A percentile compares a stretch with the other conserved stretches of the same genome.
Evolutionary conservation across 2,329 filamentous ascomycete genomes (phyloP).

Genomic region (Penicillium crustosum): DNA sequence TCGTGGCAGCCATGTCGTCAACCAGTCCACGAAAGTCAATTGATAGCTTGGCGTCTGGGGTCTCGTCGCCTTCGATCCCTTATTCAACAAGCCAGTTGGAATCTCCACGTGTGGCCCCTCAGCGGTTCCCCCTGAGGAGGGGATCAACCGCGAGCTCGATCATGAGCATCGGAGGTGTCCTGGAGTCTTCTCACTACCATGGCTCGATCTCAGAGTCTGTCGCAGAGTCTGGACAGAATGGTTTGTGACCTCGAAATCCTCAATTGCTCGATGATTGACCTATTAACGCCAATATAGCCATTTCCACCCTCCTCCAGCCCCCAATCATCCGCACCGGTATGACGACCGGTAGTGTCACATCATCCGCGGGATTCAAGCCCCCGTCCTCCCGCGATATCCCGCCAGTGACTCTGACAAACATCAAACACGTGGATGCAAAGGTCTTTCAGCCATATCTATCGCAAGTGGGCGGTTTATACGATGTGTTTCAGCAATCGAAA

Average conservation of each 20-base stretch:
- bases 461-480: conserved; percentile 83
- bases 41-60: conserved; percentile 61
- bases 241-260: conserved; percentile 41
- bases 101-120: conserved; percentile 36
- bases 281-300: conserved; percentile 56
- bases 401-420: conserved; percentile 85
- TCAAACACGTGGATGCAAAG: conserved; percentile 73
- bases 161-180: conserved; percentile 78
- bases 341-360: conserved; percentile 68
- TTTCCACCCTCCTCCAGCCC: conserved; percentile 88
- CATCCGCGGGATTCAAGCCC: conserved; percentile 72
- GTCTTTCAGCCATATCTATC: conserved; percentile 82
- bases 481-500: conserved; percentile 81
- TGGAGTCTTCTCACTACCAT: conserved; percentile 65
- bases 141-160: conserved; percentile 86
- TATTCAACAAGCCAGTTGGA: conserved; percentile 42
- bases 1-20: conserved; percentile 57
- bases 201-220: conserved; percentile 69
- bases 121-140: conserved; percentile 54
- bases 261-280: conserved; percentile 12
- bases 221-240: conserved; percentile 80
- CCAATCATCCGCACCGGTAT: conserved; percentile 88
- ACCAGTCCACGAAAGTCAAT: conserved; percentile 63
- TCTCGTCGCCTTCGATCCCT: conserved; percentile 51
- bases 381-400: conserved; percentile 89